These are phyloP conservation scores for Acanthamoeba triangularis DNA, from an alignment of 208 protist genomes.

Conservation along the genomic window DNA sequence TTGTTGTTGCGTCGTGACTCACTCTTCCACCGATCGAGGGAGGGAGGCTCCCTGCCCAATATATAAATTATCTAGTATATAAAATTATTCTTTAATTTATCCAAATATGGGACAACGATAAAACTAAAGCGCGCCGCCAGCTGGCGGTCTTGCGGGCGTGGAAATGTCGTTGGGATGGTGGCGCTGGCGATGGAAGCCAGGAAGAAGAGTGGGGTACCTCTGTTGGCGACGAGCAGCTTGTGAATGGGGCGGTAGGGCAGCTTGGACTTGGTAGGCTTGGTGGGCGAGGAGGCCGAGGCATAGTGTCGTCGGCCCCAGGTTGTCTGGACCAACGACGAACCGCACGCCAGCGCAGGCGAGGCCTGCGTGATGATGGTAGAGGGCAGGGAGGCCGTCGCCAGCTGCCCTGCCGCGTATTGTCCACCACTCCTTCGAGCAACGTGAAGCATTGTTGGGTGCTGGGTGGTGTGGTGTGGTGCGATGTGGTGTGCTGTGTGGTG, in stretches of 20 bases:
- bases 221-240: conserved; percentile 45
- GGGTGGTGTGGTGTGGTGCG: not conserved
- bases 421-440: not conserved
- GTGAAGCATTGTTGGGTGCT: conserved; percentile 10
- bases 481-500: not conserved
- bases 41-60: too few species aligned
- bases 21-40: too few species aligned
- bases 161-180: conserved; percentile 3
- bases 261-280: conserved; percentile 20
- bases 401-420: not conserved
- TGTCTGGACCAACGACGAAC: not conserved
- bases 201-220: conserved; percentile 15
- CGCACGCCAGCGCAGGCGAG: not conserved
- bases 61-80: too few species aligned
- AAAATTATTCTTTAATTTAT: too few species aligned
- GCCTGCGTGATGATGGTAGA: not conserved
- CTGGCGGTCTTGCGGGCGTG: not conserved
- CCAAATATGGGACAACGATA: too few species aligned
- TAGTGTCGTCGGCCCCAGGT: not conserved
- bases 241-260: conserved; percentile 39
- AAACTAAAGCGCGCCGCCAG: too few species aligned
- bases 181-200: too few species aligned
- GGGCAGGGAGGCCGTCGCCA: not conserved
- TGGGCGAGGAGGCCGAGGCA: not conserved
- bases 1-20: too few species aligned